Evolutionary conservation across 768 basidiomycete genomes (phyloP).

Genomic region (Mrakia hoshinonis): DNA sequence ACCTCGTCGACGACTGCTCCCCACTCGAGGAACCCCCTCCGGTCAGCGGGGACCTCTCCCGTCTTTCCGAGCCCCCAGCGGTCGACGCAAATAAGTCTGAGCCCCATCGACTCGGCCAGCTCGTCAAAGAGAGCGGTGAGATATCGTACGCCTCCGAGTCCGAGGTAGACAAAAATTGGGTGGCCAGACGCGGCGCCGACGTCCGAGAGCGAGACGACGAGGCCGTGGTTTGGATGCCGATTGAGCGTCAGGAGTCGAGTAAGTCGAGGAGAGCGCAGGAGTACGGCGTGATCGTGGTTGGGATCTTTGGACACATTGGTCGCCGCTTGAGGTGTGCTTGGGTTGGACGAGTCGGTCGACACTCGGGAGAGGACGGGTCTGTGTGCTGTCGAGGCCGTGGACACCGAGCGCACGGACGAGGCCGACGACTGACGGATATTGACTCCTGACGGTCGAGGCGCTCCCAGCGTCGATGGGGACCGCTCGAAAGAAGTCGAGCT

Average conservation of each 20-base stretch:
- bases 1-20: constrained; percentile 82
- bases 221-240: constrained; percentile 65
- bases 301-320: background rate
- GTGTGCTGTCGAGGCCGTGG: background rate
- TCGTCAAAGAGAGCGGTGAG: constrained; percentile 94
- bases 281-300: constrained; percentile 8
- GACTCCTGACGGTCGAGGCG: background rate
- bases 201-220: constrained; percentile 86
- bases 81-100: constrained; percentile 89
- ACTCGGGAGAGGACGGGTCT: background rate
- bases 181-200: constrained; percentile 75
- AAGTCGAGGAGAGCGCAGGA: constrained; percentile 68
- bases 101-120: constrained; percentile 75
- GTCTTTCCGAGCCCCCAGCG: constrained; percentile 90
- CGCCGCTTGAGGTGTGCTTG: background rate
- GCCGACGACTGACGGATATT: background rate
- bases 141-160: constrained; percentile 87
- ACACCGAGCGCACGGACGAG: background rate
- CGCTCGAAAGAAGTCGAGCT: background rate
- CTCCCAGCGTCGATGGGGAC: background rate
- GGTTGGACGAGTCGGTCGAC: background rate
- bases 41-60: constrained; percentile 52
- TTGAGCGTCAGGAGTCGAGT: constrained; percentile 73
- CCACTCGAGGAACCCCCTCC: constrained; percentile 80
- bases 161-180: constrained; percentile 85